Evolutionary conservation across 148 eudicot genomes (phyloP), one percentile per base, ranked within the genome.

Genomic region (Rhododendron molle): DNA sequence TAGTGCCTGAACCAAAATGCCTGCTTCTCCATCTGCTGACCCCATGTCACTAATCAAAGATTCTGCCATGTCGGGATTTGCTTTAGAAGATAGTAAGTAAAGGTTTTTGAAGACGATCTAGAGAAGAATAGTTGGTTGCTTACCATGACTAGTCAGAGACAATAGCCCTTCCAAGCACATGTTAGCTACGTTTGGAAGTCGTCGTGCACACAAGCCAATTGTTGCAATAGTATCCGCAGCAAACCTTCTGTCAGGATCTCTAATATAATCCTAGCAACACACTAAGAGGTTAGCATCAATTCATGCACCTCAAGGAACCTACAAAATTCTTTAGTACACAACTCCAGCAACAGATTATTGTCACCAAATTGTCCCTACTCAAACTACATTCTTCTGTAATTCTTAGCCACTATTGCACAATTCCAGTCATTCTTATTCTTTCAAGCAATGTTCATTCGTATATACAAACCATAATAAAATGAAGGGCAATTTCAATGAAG

Each of bases 191-290:
- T 91, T 88, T 15, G 96, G 94, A 86, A 94, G 93, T 84, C 90
- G 90, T 85, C 88, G 92, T 81, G 94, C 98, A 88, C 99, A 97
- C 85, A 94, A 89, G 83, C 98, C 99, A 87, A 97, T 94, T 2
- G 99, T 98, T 90, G 98, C 98, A 83, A 97, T 94, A 87, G 98
- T 91, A 90, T 97, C 99, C 56, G 98, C 96, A 85, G 98, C 99
- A 89, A 95, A 97, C 88, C 88, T 93, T 88, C 98, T 89, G 87
- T 97, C 98, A 44, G 98, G 98, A 93, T 97, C 98, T 93, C 92
- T 94, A 77, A 95, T 84, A 88, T 97, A 95, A 91, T 97, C 99
- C 99, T 97, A 90, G 83, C 82, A 92, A 88, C 77, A 34, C 26
- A 83, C 83, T 60, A 81, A 88, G 78, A 73, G 56, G 65, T 88